Evolutionary conservation across 768 basidiomycete genomes (phyloP).

Genomic region (Suillus ampliporus): DNA sequence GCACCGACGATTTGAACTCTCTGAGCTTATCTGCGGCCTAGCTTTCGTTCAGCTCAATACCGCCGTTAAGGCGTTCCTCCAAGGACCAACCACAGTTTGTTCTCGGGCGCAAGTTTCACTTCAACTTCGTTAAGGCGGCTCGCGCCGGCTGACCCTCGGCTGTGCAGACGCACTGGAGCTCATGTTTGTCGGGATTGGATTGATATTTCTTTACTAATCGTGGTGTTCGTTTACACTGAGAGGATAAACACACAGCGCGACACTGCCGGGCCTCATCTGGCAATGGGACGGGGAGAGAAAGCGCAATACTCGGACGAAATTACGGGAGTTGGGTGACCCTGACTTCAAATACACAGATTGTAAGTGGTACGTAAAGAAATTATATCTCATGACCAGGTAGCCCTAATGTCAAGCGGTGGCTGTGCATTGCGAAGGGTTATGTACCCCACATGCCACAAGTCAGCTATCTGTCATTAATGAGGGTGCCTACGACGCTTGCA

Average conservation of each 20-base stretch:
- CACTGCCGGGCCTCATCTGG: slow-evolving; percentile 14
- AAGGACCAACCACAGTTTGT: slow-evolving; percentile 72
- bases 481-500: too few relatives aligned
- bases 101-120: slow-evolving; percentile 56
- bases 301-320: slow-evolving; percentile 19
- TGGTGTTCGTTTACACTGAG: slow-evolving; percentile 54
- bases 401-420: too few relatives aligned
- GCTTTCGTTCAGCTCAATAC: slow-evolving; percentile 71
- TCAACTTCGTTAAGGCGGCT: background rate
- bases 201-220: slow-evolving; percentile 55
- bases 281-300: slow-evolving; percentile 27
- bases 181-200: slow-evolving; percentile 71
- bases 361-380: too few relatives aligned
- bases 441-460: too few relatives aligned
- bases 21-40: slow-evolving; percentile 82
- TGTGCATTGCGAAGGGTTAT: too few relatives aligned
- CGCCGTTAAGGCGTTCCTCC: slow-evolving; percentile 76
- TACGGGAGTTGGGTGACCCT: slow-evolving; percentile 58
- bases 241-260: slow-evolving; percentile 64
- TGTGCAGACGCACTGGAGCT: slow-evolving; percentile 62
- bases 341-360: slow-evolving; percentile 65
- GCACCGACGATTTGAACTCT: slow-evolving; percentile 77
- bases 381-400: too few relatives aligned
- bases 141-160: background rate
- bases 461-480: too few relatives aligned